phyloP scores from a whole-genome alignment of 495 filamentous ascomycete species.

The Annulohypoxylon maeteangense region DNA sequence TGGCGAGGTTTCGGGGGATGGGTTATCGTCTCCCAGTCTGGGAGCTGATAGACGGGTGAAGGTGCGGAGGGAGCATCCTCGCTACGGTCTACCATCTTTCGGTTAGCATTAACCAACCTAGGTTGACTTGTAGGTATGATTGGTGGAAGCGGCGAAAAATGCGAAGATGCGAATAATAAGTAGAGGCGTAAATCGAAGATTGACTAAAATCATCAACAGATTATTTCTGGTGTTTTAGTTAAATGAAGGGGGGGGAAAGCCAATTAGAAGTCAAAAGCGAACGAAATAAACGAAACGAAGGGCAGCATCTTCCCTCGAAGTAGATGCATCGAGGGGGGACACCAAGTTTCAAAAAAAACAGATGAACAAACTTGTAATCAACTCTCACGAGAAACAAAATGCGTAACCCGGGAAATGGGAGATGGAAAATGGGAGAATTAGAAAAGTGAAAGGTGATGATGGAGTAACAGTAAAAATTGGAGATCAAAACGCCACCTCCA shows the following conservation, averaged over 20 bases:
- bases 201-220: background rate
- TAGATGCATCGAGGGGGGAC: slow-evolving; percentile 20
- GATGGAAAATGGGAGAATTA: background rate
- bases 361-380: background rate
- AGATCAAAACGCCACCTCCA: slow-evolving; percentile 6
- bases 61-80: slow-evolving; percentile 12
- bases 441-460: slow-evolving; percentile 8
- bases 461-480: slow-evolving; percentile 8
- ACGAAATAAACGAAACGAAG: slow-evolving; percentile 22
- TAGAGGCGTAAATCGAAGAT: background rate
- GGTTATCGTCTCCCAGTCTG: slow-evolving; percentile 54
- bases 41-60: slow-evolving; percentile 44
- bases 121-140: too few relatives aligned
- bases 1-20: slow-evolving; percentile 49
- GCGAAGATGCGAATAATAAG: background rate
- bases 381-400: background rate
- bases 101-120: background rate
- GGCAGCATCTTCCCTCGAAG: slow-evolving; percentile 23
- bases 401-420: background rate
- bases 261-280: slow-evolving; percentile 15
- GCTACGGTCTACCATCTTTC: slow-evolving; percentile 26
- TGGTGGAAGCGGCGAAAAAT: background rate
- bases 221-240: background rate
- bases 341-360: slow-evolving; percentile 4
- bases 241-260: background rate